Conservation (phyloP, 768 basidiomycete genomes). For the Astraeus odoratus region DNA sequence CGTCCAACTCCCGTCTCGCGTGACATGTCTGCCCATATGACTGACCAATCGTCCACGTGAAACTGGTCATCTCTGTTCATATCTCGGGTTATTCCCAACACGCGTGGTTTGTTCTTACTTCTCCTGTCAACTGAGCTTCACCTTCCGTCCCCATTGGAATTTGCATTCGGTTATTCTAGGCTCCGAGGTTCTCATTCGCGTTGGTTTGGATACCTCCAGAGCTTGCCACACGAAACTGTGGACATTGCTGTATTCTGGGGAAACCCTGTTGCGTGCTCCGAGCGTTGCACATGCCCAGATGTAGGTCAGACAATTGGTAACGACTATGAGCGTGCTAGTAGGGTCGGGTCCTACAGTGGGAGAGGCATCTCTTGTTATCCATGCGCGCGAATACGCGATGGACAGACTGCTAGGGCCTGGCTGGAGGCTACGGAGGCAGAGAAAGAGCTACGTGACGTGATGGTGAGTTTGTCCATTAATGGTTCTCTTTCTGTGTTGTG, state of each 20-base stretch:
- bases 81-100: conserved; percentile 8
- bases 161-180: conserved; percentile 28
- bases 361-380: conserved; percentile 7
- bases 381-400: conserved; percentile 22
- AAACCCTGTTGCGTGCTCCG: conserved; percentile 15
- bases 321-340: background rate
- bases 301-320: conserved; percentile 6
- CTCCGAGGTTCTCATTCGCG: conserved; percentile 41
- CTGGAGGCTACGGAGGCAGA: conserved; percentile 27
- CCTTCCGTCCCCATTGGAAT: background rate
- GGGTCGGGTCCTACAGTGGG: background rate
- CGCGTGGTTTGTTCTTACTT: conserved; percentile 5
- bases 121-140: background rate
- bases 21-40: conserved; percentile 5
- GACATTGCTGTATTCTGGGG: conserved; percentile 63
- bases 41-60: conserved; percentile 8
- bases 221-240: conserved; percentile 45
- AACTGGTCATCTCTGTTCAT: conserved; percentile 22
- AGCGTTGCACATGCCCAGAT: conserved; percentile 9
- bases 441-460: conserved; percentile 17
- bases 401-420: conserved; percentile 27
- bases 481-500: background rate
- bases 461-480: conserved; percentile 16
- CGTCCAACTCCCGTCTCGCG: conserved; percentile 12
- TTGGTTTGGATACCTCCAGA: conserved; percentile 64